Evolutionary conservation across 495 filamentous ascomycete species (phyloP).

Genomic region (Aspergillus ostianus): DNA sequence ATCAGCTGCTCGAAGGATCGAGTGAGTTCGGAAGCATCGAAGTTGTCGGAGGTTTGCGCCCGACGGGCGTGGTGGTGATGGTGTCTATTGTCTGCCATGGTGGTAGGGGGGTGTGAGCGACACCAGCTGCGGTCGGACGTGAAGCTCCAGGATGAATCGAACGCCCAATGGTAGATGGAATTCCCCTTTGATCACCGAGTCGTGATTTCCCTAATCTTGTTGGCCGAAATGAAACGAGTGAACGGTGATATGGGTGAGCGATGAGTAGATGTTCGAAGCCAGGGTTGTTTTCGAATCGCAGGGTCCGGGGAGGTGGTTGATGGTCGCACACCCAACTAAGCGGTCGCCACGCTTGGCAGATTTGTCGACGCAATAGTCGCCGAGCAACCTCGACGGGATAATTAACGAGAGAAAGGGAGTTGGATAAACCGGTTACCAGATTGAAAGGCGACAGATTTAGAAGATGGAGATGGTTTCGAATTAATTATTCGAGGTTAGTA

Average conservation of each 20-base stretch:
- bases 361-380: conserved; percentile 21
- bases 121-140: conserved; percentile 15
- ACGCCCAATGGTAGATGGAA: not conserved
- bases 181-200: not conserved
- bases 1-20: conserved; percentile 74
- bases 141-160: conserved; percentile 21
- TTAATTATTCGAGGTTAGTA: conserved; percentile 13
- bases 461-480: conserved; percentile 1
- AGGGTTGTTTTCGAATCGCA: not conserved
- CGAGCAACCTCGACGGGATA: conserved; percentile 4
- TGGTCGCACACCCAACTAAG: conserved; percentile 31
- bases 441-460: not conserved
- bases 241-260: conserved; percentile 9
- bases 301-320: conserved; percentile 15
- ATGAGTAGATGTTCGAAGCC: not conserved
- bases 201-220: conserved; percentile 1
- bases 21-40: conserved; percentile 52
- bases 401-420: conserved; percentile 4
- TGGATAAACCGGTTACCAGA: not conserved
- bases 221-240: conserved; percentile 6
- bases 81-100: conserved; percentile 43
- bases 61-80: conserved; percentile 23
- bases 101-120: conserved; percentile 23
- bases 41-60: conserved; percentile 33
- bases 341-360: conserved; percentile 31